phyloP scores from a whole-genome alignment of 768 basidiomycete species.

The Leccinum disarticulatum region DNA sequence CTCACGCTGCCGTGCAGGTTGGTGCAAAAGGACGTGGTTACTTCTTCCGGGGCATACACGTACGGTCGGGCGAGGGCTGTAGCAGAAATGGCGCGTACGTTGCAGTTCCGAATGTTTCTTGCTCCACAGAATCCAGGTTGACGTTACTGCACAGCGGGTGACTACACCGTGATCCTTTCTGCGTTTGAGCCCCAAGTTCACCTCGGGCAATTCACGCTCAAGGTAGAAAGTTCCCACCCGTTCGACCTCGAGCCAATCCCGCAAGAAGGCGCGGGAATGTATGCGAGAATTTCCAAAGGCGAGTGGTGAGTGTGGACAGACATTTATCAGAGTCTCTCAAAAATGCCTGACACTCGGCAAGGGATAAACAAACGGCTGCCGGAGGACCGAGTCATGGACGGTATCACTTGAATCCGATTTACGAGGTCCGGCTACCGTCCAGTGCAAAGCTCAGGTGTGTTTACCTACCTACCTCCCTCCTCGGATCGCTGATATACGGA shows the following conservation, averaged over 20 bases:
- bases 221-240: constrained; percentile 57
- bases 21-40: constrained; percentile 65
- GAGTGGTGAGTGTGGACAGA: constrained; percentile 56
- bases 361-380: constrained; percentile 58
- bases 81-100: constrained; percentile 55
- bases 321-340: background rate
- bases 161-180: constrained; percentile 84
- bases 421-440: constrained; percentile 55
- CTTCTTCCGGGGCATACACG: constrained; percentile 77
- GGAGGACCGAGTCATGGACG: constrained; percentile 66
- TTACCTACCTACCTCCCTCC: constrained; percentile 27
- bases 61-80: constrained; percentile 67
- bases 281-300: constrained; percentile 62
- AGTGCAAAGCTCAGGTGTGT: constrained; percentile 59
- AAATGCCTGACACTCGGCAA: constrained; percentile 25
- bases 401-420: constrained; percentile 71
- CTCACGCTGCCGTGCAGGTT: constrained; percentile 36
- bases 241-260: constrained; percentile 67
- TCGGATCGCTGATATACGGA: background rate
- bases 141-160: constrained; percentile 43
- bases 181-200: constrained; percentile 72
- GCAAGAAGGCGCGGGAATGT: constrained; percentile 93
- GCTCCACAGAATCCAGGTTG: background rate
- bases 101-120: background rate
- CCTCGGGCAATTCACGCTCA: constrained; percentile 63